A percentile compares a stretch with the other conserved stretches of the same genome.
Evolutionary conservation across 805 yeast species (phyloP).

Genomic region (Barnettozyma siamensis): DNA sequence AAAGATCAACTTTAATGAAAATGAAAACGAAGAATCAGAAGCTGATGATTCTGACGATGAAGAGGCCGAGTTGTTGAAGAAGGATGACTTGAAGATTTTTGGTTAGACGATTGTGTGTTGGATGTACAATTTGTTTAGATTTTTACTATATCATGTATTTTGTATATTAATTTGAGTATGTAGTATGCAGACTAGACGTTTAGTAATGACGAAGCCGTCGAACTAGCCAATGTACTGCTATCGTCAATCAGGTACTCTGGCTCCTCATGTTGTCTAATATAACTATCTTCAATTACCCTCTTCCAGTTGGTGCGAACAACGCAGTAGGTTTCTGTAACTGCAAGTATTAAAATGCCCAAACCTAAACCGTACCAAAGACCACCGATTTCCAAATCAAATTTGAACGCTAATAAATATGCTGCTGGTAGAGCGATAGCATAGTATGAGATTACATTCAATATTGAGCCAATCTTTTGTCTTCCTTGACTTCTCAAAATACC

Average conservation of each 20-base stretch:
- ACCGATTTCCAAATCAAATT: constrained; percentile 38
- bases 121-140: too few relatives aligned
- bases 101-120: too few relatives aligned
- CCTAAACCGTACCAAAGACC: constrained; percentile 79
- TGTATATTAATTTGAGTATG: too few relatives aligned
- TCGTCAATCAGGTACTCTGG: constrained; percentile 22
- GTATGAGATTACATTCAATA: constrained; percentile 63
- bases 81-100: constrained; percentile 37
- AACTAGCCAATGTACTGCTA: constrained; percentile 22
- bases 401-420: constrained; percentile 53
- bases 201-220: constrained; percentile 11
- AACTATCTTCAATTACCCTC: constrained; percentile 32
- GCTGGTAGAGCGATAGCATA: constrained; percentile 67
- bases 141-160: too few relatives aligned
- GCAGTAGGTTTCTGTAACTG: constrained; percentile 40
- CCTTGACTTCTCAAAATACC: constrained; percentile 77
- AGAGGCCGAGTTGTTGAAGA: constrained; percentile 28
- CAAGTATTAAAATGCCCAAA: constrained; percentile 53
- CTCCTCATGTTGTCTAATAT: constrained; percentile 25
- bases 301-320: constrained; percentile 51
- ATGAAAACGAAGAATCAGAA: constrained; percentile 24
- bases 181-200: neutral
- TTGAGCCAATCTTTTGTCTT: constrained; percentile 65
- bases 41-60: constrained; percentile 25
- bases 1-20: constrained; percentile 55